Base-by-base conservation (phyloP, 257 asterid species). In the Datura wrightii region DNA sequence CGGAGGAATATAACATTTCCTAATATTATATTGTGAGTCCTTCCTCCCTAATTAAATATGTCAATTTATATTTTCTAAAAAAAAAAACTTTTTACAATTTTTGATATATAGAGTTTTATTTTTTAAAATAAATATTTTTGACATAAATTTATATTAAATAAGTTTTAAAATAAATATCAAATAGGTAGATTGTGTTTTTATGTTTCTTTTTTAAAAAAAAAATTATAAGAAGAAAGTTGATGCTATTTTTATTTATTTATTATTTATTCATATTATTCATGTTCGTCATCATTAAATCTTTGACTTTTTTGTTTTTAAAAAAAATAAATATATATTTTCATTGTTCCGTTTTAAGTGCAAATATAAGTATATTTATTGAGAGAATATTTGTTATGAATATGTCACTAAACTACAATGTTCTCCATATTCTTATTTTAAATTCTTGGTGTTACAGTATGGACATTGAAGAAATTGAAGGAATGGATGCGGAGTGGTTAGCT, bases 401-500 rank as follows among this genome's bases (percentile, higher is more conserved):
- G 82, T 76, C 46, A 76, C 46, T 50, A 50, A 74, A 76, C 82
- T 50, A 76, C 8, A 24, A 76, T 50, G 5, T 52, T 24, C 60
- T 50, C 62, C 60, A 76, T 76, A 31, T 76, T 76, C n/a, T 72
- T 44, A 72, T 76, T 31, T 76, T 31, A 24, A 76, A 6, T 76
- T 50, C 0, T 24, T 76, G 13, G 18, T 24, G n/a, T 76, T 76
- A 50, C 97, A 96, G 98, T 88, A 91, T 95, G 97, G 98, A 94
- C 85, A 95, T 95, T 56, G 98, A 90, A 85, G 99, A 93, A 87
- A 95, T 94, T 84, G 98, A 95, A 88, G 97, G 93, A 58, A 93
- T 93, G 92, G 96, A 95, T 84, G 98, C 88, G 76, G 99, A 93
- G 82, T 95, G 99, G 98, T 89, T 93, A 82, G 92, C 96, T 87